Evolutionary conservation across 495 filamentous ascomycete genomes (phyloP), one percentile per base, ranked within the genome.

Genomic region (Daldinia childiae): DNA sequence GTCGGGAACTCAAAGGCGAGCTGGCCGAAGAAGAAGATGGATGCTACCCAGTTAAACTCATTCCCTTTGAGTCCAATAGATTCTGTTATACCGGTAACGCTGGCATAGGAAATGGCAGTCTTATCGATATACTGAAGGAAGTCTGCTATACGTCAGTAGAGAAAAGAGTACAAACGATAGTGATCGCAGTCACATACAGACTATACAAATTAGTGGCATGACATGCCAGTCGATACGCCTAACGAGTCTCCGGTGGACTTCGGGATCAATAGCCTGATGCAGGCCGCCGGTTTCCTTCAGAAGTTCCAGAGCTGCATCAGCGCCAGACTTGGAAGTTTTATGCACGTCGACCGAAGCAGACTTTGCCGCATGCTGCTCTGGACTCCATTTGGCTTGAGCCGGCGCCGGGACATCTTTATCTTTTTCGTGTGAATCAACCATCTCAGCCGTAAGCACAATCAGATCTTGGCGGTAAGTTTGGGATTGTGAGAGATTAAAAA

Each of bases 111-210:
- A 1, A 91, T 75, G 1, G 88, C 89, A 0, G 85, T 90, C 73
- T 90, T 91, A 72, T 91, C 89, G 9, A 90, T 77, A 68, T 84
- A 91, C 66, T 90, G 88, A 79, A 91, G 85, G 12, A 87, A 87
- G 66, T 91, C 69, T 72, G 29, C n/a, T 15, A 0, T 7, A 45
- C 17, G 52, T 71, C 38, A 71, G 52, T 27, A 71, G 14, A 24
- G 19, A 57, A 12, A 21, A 9, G n/a, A 36, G 17, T 21, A 3
- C 9, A 34, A 36, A 3, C 1, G n/a, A 24, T 6, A 0, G 4
- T 1, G 34, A 36, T 24, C 12, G 27, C 11, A 17, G 6, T 15
- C 9, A 68, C 69, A 26, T 72, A 68, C 69, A 90, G 11, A 90
- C 79, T 43, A 86, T 77, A 58, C 88, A 91, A 75, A 91, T 72